Percentiles rank a stretch among this genome's conserved stretches.
These are phyloP conservation scores for Blastocladiella emersonii DNA, from an alignment of 371 early-diverging fungal genomes.

Conservation along the genomic window DNA sequence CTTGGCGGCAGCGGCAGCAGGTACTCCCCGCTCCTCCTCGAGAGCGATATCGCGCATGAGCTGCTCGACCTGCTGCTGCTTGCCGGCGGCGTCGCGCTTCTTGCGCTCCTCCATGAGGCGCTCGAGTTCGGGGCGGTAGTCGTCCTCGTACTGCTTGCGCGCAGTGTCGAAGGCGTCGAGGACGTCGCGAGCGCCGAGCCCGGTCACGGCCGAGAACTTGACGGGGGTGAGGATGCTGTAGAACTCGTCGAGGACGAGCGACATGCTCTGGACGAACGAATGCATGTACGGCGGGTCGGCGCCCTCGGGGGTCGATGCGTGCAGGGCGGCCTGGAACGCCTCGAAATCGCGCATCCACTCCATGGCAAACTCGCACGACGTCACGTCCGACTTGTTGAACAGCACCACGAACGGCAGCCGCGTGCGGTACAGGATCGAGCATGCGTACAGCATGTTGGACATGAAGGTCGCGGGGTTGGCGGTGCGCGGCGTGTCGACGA, in stretches of 20 bases:
- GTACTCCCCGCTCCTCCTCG: neutral
- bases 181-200: constrained; percentile 86
- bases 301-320: constrained; percentile 26
- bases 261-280: constrained; percentile 85
- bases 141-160: constrained; percentile 57
- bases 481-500: constrained; percentile 93
- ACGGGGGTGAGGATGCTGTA: constrained; percentile 77
- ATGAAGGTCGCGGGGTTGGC: constrained; percentile 94
- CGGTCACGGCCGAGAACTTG: constrained; percentile 88
- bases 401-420: constrained; percentile 86
- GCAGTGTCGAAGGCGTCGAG: constrained; percentile 75
- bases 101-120: constrained; percentile 39
- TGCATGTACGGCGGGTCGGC: constrained; percentile 62
- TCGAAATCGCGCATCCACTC: constrained; percentile 98
- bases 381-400: constrained; percentile 97
- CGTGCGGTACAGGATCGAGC: constrained; percentile 90
- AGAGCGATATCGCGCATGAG: constrained; percentile 48
- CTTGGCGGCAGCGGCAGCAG: neutral
- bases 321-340: constrained; percentile 52
- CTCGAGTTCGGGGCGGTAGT: constrained; percentile 68
- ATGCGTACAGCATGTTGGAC: constrained; percentile 99
- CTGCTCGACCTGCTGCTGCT: constrained; percentile 34
- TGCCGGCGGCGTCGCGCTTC: constrained; percentile 28
- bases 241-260: constrained; percentile 96
- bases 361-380: constrained; percentile 68